Percentiles rank a stretch among this genome's conserved stretches.
Evolutionary conservation across 495 filamentous ascomycete genomes (phyloP).

Genomic region (Hypomontagnella monticulosa): DNA sequence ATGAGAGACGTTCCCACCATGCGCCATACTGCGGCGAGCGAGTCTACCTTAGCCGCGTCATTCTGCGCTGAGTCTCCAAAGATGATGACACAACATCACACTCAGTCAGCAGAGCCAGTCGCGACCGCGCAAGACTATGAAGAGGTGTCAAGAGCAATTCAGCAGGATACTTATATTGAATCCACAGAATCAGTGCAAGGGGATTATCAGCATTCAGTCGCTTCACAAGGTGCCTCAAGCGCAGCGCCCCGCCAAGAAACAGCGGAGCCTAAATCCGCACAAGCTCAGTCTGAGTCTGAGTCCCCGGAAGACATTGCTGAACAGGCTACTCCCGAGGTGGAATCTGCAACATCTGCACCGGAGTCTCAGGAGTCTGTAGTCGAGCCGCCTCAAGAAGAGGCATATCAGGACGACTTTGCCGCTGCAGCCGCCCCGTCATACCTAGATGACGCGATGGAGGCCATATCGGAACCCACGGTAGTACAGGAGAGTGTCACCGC

Average conservation of each 20-base stretch:
- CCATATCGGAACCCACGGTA: neutral
- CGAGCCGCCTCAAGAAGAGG: neutral
- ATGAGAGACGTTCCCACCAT: conserved; percentile 31
- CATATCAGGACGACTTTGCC: neutral
- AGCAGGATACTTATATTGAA: neutral
- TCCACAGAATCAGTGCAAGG: neutral
- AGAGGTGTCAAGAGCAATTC: neutral
- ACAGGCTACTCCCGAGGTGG: neutral
- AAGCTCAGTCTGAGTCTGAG: neutral
- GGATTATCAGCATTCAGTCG: neutral
- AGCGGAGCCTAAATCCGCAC: neutral
- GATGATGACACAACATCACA: conserved; percentile 4
- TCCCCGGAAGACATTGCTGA: neutral
- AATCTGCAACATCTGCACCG: neutral
- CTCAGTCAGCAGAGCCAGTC: neutral
- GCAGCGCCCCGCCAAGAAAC: neutral
- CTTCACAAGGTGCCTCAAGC: neutral
- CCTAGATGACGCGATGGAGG: neutral
- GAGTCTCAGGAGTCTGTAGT: neutral
- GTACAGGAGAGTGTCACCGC: conserved; percentile 7
- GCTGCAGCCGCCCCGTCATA: neutral
- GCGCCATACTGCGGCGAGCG: conserved; percentile 6
- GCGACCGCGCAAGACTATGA: neutral
- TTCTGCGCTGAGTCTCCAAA: conserved; percentile 14
- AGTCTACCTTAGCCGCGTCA: conserved; percentile 1